Base-by-base conservation (phyloP, 2,329 filamentous ascomycete species). In the Kalaharituber pfeilii region DNA sequence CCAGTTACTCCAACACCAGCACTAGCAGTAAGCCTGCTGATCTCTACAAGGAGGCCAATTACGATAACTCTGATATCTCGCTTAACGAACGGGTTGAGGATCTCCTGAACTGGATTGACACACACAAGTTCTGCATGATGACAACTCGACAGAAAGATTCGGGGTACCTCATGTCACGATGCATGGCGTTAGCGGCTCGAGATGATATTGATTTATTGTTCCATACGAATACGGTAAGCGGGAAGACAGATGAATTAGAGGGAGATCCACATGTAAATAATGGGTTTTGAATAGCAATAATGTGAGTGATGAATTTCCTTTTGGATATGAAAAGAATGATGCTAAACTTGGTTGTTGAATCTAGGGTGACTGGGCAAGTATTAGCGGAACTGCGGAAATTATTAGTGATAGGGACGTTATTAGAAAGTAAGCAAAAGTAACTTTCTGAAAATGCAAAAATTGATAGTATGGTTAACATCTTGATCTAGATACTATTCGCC, bases 221-320 rank as follows among this genome's bases (percentile, higher is more conserved):
- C 76, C 82, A 91, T 73, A 87, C 86, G 65, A 94, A 94, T 73
- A 87, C 85, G 59, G 84, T 89, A 67, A 87, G 84, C 8, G 80
- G 85, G 70, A 94, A 94, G 75, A 87, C 85, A 4, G 77, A 86
- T 67, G 86, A 94, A 65, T 75, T 94, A 42, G 73, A 77, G 54
- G 72, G 73, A 54, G 81, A 93, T 67, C 72, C 81, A 0, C 76
- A 84, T 62, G 76, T 87, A 71, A 93, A 94, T 71, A 75, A 94
- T 60, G 78, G 82, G 49, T 94, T 94, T 73, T 74, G 89, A 62
- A 82, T 83, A 67, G 57, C 39, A 26, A 55, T n/a, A n/a, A 11
- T 47, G 22, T n/a, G 15, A 53, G 47, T 39, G 30, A 24, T 52
- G 18, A 50, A 33, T 36, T 50, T n/a, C n/a, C n/a, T n/a, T 13